Evolutionary conservation across 768 basidiomycete genomes (phyloP).

Genomic region (Tylopilus felleus): DNA sequence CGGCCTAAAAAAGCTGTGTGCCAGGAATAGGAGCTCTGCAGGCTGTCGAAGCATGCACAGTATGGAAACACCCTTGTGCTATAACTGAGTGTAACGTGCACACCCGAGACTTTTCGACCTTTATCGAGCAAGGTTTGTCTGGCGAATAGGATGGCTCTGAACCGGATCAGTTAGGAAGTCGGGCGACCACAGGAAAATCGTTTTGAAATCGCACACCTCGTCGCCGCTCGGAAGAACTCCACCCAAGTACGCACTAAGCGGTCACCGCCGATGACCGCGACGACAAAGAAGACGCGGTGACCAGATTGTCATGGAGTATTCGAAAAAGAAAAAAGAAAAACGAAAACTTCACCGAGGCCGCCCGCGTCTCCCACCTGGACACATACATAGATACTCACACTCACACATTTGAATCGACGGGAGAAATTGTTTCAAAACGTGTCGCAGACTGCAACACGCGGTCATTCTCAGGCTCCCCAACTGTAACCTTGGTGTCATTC

Average conservation of each 20-base stretch:
- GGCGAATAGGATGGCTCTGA: background rate
- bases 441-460: slow-evolving; percentile 10
- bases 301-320: background rate
- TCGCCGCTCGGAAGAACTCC: too few species aligned
- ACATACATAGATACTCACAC: background rate
- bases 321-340: background rate
- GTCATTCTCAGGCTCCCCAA: slow-evolving; percentile 4
- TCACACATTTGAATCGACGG: background rate
- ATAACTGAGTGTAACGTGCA: background rate
- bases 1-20: background rate
- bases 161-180: too few species aligned
- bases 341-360: background rate
- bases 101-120: background rate
- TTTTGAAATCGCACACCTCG: too few species aligned
- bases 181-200: too few species aligned
- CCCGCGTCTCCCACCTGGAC: background rate
- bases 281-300: slow-evolving; percentile 12
- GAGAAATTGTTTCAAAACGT: slow-evolving; percentile 10
- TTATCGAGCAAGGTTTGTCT: background rate
- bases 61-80: background rate
- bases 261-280: slow-evolving; percentile 1
- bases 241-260: background rate
- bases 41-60: background rate
- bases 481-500: background rate
- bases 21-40: background rate